These are phyloP conservation scores for Phaeotremella fagi DNA, from an alignment of 768 basidiomycete genomes.

Conservation along the genomic window DNA sequence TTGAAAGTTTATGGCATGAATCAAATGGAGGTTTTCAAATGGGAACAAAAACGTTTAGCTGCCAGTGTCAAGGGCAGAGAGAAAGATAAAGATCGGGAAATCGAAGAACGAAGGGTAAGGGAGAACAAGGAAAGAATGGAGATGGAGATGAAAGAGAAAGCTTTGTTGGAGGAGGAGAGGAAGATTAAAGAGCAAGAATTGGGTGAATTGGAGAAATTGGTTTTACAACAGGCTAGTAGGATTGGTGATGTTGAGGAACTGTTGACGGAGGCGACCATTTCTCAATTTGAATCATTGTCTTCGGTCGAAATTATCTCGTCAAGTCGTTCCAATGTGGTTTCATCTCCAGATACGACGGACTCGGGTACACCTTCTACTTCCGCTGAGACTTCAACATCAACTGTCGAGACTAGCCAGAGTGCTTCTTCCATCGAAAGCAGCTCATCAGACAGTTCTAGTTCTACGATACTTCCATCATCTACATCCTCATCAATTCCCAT, in stretches of 20 bases:
- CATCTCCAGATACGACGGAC: not conserved
- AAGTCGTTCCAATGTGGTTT: not conserved
- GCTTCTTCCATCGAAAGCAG: not conserved
- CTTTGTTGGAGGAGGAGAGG: constrained; percentile 13
- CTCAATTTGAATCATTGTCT: not conserved
- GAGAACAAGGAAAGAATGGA: constrained; percentile 20
- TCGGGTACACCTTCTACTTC: not conserved
- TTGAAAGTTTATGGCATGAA: constrained; percentile 92
- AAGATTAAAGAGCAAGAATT: constrained; percentile 26
- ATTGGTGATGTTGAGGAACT: not conserved
- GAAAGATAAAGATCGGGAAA: constrained; percentile 17
- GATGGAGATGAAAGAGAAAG: constrained; percentile 12
- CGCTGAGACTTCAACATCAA: not conserved
- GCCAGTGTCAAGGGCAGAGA: constrained; percentile 13
- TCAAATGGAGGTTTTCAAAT: constrained; percentile 93
- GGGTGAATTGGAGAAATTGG: constrained; percentile 26
- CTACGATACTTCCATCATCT: not conserved
- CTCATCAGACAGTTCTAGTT: not conserved
- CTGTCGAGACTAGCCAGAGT: not conserved
- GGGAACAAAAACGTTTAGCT: constrained; percentile 51
- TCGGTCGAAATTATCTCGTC: not conserved
- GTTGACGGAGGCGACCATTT: not conserved
- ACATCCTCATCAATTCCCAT: not conserved
- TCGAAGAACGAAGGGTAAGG: constrained; percentile 2
- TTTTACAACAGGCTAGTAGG: constrained; percentile 27